phyloP scores from a whole-genome alignment of 371 early-diverging fungal species.

The Entomophthora muscae region DNA sequence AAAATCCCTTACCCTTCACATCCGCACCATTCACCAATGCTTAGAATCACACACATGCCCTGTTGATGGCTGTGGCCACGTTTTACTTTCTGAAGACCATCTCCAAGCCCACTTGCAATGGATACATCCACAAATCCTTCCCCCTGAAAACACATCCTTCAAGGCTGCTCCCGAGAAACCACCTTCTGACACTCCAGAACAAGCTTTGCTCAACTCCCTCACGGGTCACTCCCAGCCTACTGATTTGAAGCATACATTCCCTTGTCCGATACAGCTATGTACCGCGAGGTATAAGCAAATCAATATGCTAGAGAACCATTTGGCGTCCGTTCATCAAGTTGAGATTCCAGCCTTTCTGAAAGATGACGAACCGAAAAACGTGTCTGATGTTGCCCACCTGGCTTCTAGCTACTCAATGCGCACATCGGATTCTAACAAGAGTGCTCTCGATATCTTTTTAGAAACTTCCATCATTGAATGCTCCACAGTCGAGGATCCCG shows the following conservation, averaged over 20 bases:
- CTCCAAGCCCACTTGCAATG: background rate
- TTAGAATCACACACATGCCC: background rate
- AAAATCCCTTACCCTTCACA: background rate
- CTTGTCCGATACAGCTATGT: background rate
- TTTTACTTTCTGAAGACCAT: background rate
- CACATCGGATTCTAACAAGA: no score
- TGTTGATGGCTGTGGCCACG: background rate
- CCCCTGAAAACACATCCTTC: background rate
- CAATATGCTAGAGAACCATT: background rate
- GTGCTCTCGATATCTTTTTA: no score
- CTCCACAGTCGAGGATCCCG: no score
- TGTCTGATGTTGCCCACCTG: background rate
- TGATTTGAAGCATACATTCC: background rate
- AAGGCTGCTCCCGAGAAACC: background rate
- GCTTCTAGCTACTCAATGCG: no score
- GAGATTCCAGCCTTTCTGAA: background rate
- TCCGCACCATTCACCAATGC: background rate
- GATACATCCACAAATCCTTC: background rate
- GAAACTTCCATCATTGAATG: background rate
- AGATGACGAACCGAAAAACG: background rate
- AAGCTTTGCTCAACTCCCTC: background rate
- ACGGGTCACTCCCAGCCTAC: background rate
- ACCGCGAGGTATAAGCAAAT: background rate
- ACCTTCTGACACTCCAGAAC: background rate
- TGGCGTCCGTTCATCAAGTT: background rate